phyloP scores from a whole-genome alignment of 257 asterid genomes.

The Perilla frutescens region DNA sequence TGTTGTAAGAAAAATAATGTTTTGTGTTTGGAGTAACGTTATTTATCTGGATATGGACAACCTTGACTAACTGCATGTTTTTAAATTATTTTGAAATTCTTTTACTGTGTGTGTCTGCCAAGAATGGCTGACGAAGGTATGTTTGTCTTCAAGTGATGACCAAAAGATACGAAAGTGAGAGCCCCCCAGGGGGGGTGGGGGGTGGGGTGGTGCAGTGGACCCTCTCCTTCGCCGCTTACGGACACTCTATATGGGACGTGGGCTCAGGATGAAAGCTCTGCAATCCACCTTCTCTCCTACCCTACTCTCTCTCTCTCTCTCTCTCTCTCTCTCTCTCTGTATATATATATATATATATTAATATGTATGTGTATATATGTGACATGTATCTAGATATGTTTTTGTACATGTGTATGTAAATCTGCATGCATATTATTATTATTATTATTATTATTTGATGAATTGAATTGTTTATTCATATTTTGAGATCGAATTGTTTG shows the following conservation, averaged over 20 bases:
- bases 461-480: background rate
- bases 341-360: background rate
- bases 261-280: slow-evolving; percentile 48
- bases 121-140: slow-evolving; percentile 55
- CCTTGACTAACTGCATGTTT: slow-evolving; percentile 37
- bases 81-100: slow-evolving; percentile 43
- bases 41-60: slow-evolving; percentile 30
- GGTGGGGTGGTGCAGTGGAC: slow-evolving; percentile 41
- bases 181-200: slow-evolving; percentile 1
- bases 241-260: slow-evolving; percentile 60
- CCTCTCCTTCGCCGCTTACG: slow-evolving; percentile 59
- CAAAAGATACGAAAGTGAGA: slow-evolving; percentile 53
- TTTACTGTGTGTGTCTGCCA: slow-evolving; percentile 49
- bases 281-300: slow-evolving; percentile 39
- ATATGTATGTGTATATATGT: background rate
- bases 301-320: slow-evolving; percentile 23
- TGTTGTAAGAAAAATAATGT: background rate
- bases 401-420: slow-evolving; percentile 3
- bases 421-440: slow-evolving; percentile 8
- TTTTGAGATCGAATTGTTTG: background rate
- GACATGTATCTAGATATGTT: background rate
- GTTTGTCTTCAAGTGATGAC: slow-evolving; percentile 52
- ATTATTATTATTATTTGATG: background rate
- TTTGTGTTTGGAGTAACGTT: slow-evolving; percentile 35
- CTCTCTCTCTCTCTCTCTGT: slow-evolving; percentile 14